phyloP scores from a whole-genome alignment of 2,329 filamentous ascomycete genomes.

The Cladosporium colombiae region DNA sequence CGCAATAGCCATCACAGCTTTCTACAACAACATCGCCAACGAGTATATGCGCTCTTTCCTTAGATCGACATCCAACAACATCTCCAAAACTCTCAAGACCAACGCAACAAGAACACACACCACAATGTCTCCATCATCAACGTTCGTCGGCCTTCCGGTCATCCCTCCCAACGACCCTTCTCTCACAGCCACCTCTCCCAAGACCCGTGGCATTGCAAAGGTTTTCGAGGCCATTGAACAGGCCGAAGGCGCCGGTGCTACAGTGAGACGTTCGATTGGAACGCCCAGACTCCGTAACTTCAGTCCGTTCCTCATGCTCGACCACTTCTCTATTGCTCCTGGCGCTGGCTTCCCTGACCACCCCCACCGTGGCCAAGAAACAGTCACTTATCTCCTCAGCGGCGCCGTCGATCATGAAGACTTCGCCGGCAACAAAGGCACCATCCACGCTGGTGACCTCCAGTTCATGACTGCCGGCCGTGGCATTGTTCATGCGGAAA shows the following conservation, averaged over 20 bases:
- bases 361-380: conserved; percentile 78
- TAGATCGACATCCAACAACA: conserved; percentile 30
- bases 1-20: conserved; percentile 37
- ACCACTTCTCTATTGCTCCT: conserved; percentile 79
- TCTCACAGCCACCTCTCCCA: conserved; percentile 59
- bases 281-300: conserved; percentile 81
- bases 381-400: conserved; percentile 84
- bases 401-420: conserved; percentile 91
- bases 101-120: conserved; percentile 37
- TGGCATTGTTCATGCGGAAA: conserved; percentile 93
- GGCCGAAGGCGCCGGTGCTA: conserved; percentile 82
- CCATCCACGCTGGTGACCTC: conserved; percentile 81
- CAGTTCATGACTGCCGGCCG: conserved; percentile 97
- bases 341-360: conserved; percentile 92
- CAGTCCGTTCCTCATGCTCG: conserved; percentile 92
- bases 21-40: conserved; percentile 32
- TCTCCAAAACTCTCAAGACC: conserved; percentile 29
- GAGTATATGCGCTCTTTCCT: conserved; percentile 44
- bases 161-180: conserved; percentile 47
- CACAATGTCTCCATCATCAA: conserved; percentile 33
- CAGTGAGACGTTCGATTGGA: conserved; percentile 84
- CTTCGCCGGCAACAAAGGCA: conserved; percentile 82
- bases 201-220: conserved; percentile 75
- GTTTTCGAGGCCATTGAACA: conserved; percentile 84
- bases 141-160: conserved; percentile 52